Percentiles rank a stretch among this genome's conserved stretches.
phyloP scores from a whole-genome alignment of 2,329 filamentous ascomycete genomes.

The Nothophoma quercina region DNA sequence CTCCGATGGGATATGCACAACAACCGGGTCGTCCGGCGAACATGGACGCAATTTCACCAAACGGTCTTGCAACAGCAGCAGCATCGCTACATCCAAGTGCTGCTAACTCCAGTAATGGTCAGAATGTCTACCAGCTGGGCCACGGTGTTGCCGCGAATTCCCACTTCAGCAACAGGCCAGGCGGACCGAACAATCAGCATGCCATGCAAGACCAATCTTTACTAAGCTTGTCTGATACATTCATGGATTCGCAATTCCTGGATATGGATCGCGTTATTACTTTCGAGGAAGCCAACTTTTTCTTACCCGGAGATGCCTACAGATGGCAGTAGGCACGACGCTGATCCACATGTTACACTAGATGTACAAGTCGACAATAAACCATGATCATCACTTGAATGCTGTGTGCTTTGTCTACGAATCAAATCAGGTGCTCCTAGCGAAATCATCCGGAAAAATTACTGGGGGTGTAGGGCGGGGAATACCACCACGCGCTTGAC shows the following conservation, averaged over 20 bases:
- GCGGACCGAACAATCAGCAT: constrained; percentile 18
- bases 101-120: constrained; percentile 2
- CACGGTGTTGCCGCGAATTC: constrained; percentile 2
- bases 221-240: constrained; percentile 39
- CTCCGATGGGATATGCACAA: constrained; percentile 13
- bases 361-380: background rate
- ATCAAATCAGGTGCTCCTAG: background rate
- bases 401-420: background rate
- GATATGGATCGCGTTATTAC: constrained; percentile 47
- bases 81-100: background rate
- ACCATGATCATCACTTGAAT: background rate
- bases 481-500: background rate
- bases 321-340: constrained; percentile 29
- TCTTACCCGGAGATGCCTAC: constrained; percentile 39
- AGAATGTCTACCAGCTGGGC: constrained; percentile 10
- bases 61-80: background rate
- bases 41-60: background rate
- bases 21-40: background rate
- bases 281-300: constrained; percentile 47
- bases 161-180: background rate
- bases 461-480: background rate
- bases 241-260: constrained; percentile 44
- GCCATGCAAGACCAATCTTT: constrained; percentile 40
- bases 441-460: constrained; percentile 10
- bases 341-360: background rate